A percentile compares a stretch with the other conserved stretches of the same genome.
Conservation (phyloP, 2,329 filamentous ascomycete species). For the Cladosporium sp. region DNA sequence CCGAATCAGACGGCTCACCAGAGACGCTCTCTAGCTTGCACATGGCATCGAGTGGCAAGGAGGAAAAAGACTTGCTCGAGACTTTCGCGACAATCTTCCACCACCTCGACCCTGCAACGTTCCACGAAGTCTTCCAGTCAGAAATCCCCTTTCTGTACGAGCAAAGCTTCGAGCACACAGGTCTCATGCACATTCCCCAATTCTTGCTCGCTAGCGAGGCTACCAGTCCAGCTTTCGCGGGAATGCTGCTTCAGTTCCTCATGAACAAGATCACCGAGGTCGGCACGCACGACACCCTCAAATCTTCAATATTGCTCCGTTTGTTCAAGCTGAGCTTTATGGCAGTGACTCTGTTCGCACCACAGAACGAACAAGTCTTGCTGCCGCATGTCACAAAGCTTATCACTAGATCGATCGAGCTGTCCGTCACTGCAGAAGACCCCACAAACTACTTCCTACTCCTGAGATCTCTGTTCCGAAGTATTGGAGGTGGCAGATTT, state of each 20-base stretch:
- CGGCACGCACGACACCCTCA: constrained; percentile 83
- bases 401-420: constrained; percentile 92
- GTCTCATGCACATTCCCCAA: constrained; percentile 89
- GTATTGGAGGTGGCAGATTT: constrained; percentile 94
- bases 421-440: constrained; percentile 91
- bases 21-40: constrained; percentile 94
- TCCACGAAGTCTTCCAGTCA: constrained; percentile 96
- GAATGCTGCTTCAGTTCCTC: constrained; percentile 94
- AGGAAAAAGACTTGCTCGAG: constrained; percentile 95
- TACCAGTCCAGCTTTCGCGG: constrained; percentile 93
- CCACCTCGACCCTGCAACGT: constrained; percentile 95
- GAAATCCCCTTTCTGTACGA: constrained; percentile 96
- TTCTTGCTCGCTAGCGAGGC: constrained; percentile 99
- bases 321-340: constrained; percentile 99
- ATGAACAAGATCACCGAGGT: constrained; percentile 97
- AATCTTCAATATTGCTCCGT: constrained; percentile 84
- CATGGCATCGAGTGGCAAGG: constrained; percentile 87
- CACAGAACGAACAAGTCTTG: constrained; percentile 91
- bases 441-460: constrained; percentile 99
- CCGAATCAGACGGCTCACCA: constrained; percentile 57
- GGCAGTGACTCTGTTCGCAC: constrained; percentile 93
- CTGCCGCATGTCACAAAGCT: constrained; percentile 96
- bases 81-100: constrained; percentile 98
- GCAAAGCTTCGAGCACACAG: constrained; percentile 95
- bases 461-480: constrained; percentile 85